Evolutionary conservation across 1,139 yeast species (phyloP), one percentile per base, ranked within the genome.

Genomic region (Suhomyces chickasaworum): DNA sequence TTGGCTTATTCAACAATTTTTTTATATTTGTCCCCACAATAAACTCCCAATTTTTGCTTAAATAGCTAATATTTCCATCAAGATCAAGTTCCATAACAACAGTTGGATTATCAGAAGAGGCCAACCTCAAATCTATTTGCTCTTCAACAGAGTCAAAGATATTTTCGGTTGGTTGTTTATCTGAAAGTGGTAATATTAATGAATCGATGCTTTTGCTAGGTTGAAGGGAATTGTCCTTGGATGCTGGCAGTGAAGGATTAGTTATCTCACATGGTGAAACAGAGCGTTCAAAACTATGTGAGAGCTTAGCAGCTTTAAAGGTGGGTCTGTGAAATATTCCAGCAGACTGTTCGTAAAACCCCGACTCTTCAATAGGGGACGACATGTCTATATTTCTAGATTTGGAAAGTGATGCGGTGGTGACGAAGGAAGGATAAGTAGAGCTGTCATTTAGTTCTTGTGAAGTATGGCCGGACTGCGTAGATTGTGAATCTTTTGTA

Each of bases 41-140:
- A 8, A 76, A 59, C 55, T 83, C 86, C 97, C 97, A 91, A 52
- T 85, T 81, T 51, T 77, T 78, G 52, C 93, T 81, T 29, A 90
- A 64, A 61, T 87, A 88, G 44, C 80, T 78, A n/a, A 93, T 83
- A 35, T 77, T 80, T 16, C 97, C 90, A 56, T 84, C 85, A 58
- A 89, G 69, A 58, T 86, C 93, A 48, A 93, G 68, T 64, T 93
- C 99, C 70, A 93, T 69, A 1, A 93, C 85, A n/a, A 85, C 81
- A n/a, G 90, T 84, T 4, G 89, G 89, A 54, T 84, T 86, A 52
- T 80, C 78, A 10, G 83, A 77, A 16, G 87, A 81, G 0, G 91
- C 91, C 23, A 73, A 55, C 16, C 74, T 62, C 29, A 78, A 61
- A 51, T 77, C 82, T n/a, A 73, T 62, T 53, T 72, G 76, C 41